Evolutionary conservation across 192 early-diverging fungal genomes (phyloP).

Genomic region (Funneliformis mosseae): DNA sequence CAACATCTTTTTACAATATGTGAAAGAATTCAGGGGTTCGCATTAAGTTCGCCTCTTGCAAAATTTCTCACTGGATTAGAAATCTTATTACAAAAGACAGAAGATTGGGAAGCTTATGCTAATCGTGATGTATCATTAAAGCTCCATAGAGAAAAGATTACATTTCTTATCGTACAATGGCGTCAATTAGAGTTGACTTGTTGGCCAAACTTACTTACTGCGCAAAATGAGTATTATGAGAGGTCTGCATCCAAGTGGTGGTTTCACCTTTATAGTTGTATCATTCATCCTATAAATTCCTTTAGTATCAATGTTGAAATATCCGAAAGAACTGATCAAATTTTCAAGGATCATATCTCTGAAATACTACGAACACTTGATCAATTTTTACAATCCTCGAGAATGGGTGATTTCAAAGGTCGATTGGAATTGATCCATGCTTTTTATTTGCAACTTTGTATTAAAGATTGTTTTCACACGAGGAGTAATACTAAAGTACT

Average conservation of each 20-base stretch:
- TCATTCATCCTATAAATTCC: constrained; percentile 48
- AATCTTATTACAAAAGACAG: constrained; percentile 80
- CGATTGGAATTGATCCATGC: constrained; percentile 71
- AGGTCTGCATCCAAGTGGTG: constrained; percentile 76
- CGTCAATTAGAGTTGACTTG: constrained; percentile 86
- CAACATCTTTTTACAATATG: constrained; percentile 70
- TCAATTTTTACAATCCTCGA: constrained; percentile 77
- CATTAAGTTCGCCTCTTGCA: constrained; percentile 81
- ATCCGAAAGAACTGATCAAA: constrained; percentile 10
- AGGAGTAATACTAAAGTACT: constrained; percentile 6
- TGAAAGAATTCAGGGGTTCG: constrained; percentile 62
- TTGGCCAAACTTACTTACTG: constrained; percentile 85
- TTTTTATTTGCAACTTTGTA: constrained; percentile 60
- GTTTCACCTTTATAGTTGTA: constrained; percentile 82
- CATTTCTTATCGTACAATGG: constrained; percentile 82
- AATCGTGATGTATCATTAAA: constrained; percentile 78
- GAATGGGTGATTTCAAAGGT: constrained; percentile 76
- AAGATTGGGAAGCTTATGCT: constrained; percentile 95
- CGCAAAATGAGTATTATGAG: constrained; percentile 75
- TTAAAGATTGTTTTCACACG: constrained; percentile 37
- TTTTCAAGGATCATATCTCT: constrained; percentile 42
- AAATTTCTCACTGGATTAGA: constrained; percentile 91
- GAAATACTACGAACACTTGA: constrained; percentile 70
- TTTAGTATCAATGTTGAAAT: constrained; percentile 23
- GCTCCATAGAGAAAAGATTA: constrained; percentile 66